Evolutionary conservation across 1,284 basidiomycete species (phyloP), one percentile per base, ranked within the genome.

Genomic region (Pulveroboletus sp.): DNA sequence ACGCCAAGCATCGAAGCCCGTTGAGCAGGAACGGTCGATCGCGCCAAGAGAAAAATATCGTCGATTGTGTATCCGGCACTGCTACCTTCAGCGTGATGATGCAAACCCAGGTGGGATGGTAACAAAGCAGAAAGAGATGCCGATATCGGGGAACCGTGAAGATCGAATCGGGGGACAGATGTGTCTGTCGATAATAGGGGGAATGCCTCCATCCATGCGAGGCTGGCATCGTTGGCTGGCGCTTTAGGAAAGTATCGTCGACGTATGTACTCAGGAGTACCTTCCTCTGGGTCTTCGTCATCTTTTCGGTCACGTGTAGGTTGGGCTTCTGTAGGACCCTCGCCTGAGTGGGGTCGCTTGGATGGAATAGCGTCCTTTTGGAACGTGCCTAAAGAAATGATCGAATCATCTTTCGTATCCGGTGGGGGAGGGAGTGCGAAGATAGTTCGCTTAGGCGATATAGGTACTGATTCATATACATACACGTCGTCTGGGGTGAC

Each of bases 31-130:
- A 95, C 89, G 1, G 88, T 92, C 7, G 92, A 95, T 50, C 91
- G 79, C 2, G 87, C 85, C 5, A 96, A 80, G 45, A 92, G 77
- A 44, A 96, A 84, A n/a, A 97, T 80, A 60, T 97, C 95, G 36
- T 90, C 85, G 0, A 96, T 75, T 0, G 92, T 95, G 72, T 97
- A 98, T 0, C 95, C 96, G 0, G 95, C 94, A 60, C 77, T 84
- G 44, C 40, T 54, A 22, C 87, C 86, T 56, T 93, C 90, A 0
- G 92, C 85, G 58, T 97, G 95, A 70, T 97, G 95, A 72, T 98
- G 95, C 24, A 97, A 77, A 2, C 95, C 95, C 2, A 94, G 80
- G 72, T 94, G 87, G 0, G 89, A 88, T 0, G 93, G 92, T 6
- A 95, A 74, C 3, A 75, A 75, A 0, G 76, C 70, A 2, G 83